Base-by-base conservation (phyloP, 2,329 filamentous ascomycete species). In the Exophiala sp. region DNA sequence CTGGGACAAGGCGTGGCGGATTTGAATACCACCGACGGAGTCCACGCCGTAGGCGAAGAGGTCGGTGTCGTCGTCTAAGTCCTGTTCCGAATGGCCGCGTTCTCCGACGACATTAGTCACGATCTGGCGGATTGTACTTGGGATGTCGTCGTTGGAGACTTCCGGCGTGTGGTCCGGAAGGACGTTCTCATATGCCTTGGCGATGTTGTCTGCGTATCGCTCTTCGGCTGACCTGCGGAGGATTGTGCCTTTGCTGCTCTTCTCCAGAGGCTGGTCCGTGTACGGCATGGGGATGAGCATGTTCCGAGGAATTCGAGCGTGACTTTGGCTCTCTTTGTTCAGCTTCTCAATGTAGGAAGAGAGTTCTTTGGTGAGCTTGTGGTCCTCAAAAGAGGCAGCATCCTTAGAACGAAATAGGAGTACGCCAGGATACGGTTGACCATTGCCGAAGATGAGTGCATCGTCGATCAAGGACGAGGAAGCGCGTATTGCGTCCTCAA, bases 221-320 rank as follows among this genome's bases (percentile, higher is more conserved):
- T 75, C 70, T 53, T 84, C 80, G 0, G 78, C 80, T 43, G 72
- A 71, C 10, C 67, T 69, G 20, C 83, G 71, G 12, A 86, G 67
- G 1, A 83, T 69, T 0, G 81, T 84, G 0, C 83, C 83, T 65
- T 87, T 87, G 58, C 81, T 86, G 55, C 79, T 86, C 65, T 83
- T 85, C 52, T 78, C 73, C 0, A 85, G 67, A 11, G 66, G 63
- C 1, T 50, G 51, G 0, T 65, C 61, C 7, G 64, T 57, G 6
- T 69, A 55, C 0, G 70, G 63, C 39, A 83, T 68, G 0, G 78
- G 69, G 0, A 81, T 58, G 11, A 86, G 57, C 76, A 81, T 83
- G 1, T 72, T 64, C 32, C 65, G 71, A 2, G 75, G 65, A 50
- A 86, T 72, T 9, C 75, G 70, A 3, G 79, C 73, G 60, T 84